Evolutionary conservation across 108 stramenopile genomes (phyloP).

Genomic region (Asterionellopsis glacialis): DNA sequence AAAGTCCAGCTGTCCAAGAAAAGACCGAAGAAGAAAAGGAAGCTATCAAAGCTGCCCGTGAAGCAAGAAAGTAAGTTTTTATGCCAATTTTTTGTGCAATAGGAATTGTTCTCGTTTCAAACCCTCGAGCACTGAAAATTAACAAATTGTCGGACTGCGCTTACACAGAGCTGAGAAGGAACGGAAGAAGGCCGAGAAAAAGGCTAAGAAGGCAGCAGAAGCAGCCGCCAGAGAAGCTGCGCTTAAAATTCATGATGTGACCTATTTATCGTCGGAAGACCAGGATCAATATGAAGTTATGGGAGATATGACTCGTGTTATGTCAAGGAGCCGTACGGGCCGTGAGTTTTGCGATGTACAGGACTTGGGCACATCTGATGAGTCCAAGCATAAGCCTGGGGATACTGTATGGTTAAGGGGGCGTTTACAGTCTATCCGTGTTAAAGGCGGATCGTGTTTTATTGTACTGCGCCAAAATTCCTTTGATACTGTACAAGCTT

Average conservation of each 20-base stretch:
- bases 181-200: conserved; percentile 76
- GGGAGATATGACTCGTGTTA: conserved; percentile 67
- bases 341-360: conserved; percentile 51
- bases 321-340: conserved; percentile 75
- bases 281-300: conserved; percentile 63
- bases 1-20: conserved; percentile 19
- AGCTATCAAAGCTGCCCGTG: conserved; percentile 65
- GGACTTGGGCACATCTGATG: conserved; percentile 35
- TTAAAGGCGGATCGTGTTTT: conserved; percentile 94
- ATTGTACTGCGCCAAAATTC: conserved; percentile 90
- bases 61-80: conserved; percentile 65
- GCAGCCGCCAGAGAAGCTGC: conserved; percentile 55
- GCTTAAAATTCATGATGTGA: conserved; percentile 65
- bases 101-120: neutral
- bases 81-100: neutral
- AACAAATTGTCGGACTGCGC: neutral
- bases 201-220: conserved; percentile 69
- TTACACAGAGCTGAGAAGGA: conserved; percentile 74
- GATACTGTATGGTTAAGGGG: conserved; percentile 88
- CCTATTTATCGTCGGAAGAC: conserved; percentile 54
- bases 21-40: conserved; percentile 79
- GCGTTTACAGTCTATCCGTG: conserved; percentile 88
- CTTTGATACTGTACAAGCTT: conserved; percentile 90
- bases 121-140: neutral
- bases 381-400: conserved; percentile 40